phyloP scores from a whole-genome alignment of 257 asterid genomes.

The Scutellaria barbata region DNA sequence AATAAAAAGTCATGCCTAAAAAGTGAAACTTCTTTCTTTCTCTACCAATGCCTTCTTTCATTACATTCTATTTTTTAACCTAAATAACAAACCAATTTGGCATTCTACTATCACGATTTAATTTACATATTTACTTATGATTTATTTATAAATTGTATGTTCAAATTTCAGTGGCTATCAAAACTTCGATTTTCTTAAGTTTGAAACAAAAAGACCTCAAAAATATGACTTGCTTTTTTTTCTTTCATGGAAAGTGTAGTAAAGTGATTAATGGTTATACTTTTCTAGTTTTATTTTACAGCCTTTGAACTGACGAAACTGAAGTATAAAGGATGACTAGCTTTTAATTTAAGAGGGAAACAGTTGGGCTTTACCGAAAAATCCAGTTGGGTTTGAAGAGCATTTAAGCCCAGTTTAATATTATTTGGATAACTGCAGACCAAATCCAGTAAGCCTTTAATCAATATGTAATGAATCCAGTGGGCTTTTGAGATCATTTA shows the following conservation, averaged over 20 bases:
- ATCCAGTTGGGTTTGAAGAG: too few species aligned
- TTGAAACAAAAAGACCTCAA: too few species aligned
- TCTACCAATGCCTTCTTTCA: neutral
- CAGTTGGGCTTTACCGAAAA: too few species aligned
- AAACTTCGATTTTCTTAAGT: neutral
- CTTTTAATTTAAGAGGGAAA: neutral
- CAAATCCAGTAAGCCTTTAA: too few species aligned
- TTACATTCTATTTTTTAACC: slow-evolving; percentile 5
- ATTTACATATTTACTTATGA: too few species aligned
- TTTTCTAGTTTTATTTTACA: neutral
- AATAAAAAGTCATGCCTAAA: neutral
- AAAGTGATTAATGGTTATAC: neutral
- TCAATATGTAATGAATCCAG: too few species aligned
- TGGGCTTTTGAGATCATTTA: too few species aligned
- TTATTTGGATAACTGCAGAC: too few species aligned
- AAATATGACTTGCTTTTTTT: neutral
- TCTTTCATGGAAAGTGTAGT: slow-evolving; percentile 1
- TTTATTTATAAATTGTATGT: too few species aligned
- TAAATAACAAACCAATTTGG: neutral
- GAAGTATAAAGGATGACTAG: neutral
- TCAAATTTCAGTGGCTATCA: neutral
- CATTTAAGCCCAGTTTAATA: too few species aligned
- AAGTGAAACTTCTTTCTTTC: neutral
- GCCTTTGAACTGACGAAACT: neutral
- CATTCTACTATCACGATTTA: too few species aligned